Evolutionary conservation across 1,284 basidiomycete genomes (phyloP), one percentile per base, ranked within the genome.

Genomic region (Ceratobasidium sp.): DNA sequence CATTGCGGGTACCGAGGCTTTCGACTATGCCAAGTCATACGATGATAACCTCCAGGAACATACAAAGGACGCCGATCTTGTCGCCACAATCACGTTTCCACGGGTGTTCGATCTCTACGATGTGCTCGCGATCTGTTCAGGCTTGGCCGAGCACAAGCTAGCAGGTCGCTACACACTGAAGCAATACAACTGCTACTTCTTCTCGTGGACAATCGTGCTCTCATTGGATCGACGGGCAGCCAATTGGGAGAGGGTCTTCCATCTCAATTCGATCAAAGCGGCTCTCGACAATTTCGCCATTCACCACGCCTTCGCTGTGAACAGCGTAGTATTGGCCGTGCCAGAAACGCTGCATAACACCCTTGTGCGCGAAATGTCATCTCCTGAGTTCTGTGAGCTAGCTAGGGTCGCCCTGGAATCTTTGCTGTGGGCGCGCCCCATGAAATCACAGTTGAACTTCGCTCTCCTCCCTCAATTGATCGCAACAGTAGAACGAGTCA

Each of bases 161-260:
- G 19, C 59, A 17, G 31, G 24, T 14, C 59, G 59, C 17, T 62
- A 62, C 36, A 62, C 59, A 5, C 19, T 62, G 36, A 29, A 62
- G 36, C 59, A 62, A 62, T 62, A 33, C 59, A 62, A 62, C 59
- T 62, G 59, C 59, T 62, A 62, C 31, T 62, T 62, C 36, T 62
- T 62, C 24, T 62, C 59, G 3, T 62, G 59, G 59, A 22, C 59
- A 41, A 62, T 62, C 19, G 22, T 62, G 5, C 27, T 62, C 31
- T 14, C 17, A 6, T 44, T 62, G 17, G 59, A 29, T 7, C 59
- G 59, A 15, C 31, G 19, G 19, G 59, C 59, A 41, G 22, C 29
- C 22, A 33, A n/a, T 9, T 62, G 59, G 59, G 59, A 62, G 19
- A 44, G 7, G 19, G 5, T 36, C 31, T 24, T 33, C 17, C 15